Percentiles rank a stretch among this genome's conserved stretches.
Evolutionary conservation across 1,284 basidiomycete genomes (phyloP).

Genomic region (Marasmius sp.): DNA sequence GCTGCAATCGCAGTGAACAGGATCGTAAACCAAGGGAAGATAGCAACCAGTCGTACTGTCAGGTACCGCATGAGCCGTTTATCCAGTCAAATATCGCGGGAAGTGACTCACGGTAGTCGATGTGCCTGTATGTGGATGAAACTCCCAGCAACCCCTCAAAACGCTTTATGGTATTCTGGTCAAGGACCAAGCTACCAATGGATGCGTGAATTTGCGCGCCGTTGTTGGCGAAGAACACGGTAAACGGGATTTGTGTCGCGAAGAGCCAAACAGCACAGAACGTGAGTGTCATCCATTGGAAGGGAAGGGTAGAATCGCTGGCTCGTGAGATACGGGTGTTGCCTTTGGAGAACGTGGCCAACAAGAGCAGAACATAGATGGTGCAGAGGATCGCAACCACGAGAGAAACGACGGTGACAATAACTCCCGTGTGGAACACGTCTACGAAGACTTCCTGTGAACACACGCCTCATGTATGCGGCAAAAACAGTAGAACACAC

Average conservation of each 20-base stretch:
- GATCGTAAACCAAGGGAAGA: slow-evolving; percentile 50
- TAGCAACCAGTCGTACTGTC: slow-evolving; percentile 43
- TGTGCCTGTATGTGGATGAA: slow-evolving; percentile 45
- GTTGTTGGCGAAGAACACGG: slow-evolving; percentile 47
- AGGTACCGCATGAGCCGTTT: neutral
- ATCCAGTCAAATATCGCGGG: neutral
- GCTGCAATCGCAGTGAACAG: slow-evolving; percentile 41
- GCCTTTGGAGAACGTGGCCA: slow-evolving; percentile 17
- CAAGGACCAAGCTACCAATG: slow-evolving; percentile 26
- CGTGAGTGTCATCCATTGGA: slow-evolving; percentile 39
- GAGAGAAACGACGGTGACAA: slow-evolving; percentile 43
- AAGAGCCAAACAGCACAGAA: slow-evolving; percentile 53
- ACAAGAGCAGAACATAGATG: slow-evolving; percentile 29
- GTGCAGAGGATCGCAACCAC: slow-evolving; percentile 41
- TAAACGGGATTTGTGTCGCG: slow-evolving; percentile 52
- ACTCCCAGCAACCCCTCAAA: slow-evolving; percentile 39
- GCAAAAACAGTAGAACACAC: slow-evolving; percentile 17
- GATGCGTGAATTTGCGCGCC: slow-evolving; percentile 10
- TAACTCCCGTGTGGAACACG: slow-evolving; percentile 43
- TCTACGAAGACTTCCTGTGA: slow-evolving; percentile 31
- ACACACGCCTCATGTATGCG: neutral
- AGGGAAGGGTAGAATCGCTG: slow-evolving; percentile 25
- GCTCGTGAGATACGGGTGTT: neutral
- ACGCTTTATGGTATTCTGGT: slow-evolving; percentile 38
- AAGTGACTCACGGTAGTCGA: slow-evolving; percentile 43